Base-by-base conservation (phyloP, 192 early-diverging fungal species). In the Podila epigama region DNA sequence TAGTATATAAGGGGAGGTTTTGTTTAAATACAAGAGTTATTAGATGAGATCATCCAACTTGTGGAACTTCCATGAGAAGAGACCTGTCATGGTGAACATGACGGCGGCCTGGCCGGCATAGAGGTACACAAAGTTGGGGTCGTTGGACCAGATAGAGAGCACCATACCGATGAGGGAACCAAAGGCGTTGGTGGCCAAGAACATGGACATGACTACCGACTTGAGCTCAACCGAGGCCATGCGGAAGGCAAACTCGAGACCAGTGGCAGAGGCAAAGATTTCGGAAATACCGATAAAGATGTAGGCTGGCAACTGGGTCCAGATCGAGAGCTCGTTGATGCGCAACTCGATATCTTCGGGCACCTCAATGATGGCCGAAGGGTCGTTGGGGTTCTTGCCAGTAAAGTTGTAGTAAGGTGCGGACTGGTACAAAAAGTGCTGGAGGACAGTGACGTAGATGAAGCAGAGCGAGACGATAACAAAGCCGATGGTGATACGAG, bases 191-290 rank as follows among this genome's bases (percentile, higher is more conserved):
- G 77, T 89, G 55, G 87, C 84, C 62, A 91, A 77, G 85, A 88
- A 91, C 10, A 92, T 65, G n/a, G 89, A 83, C 82, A 88, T 90
- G 31, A 92, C 87, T 9, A 90, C 81, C n/a, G 88, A 90, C 80
- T 89, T 91, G 87, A 90, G 87, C 39, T 63, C 63, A 4, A 79
- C 69, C 12, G 89, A 87, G 9, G 89, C 87, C 80, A 84, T 87
- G 42, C 80, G 89, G 84, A 84, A 92, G 15, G 86, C 90, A 68
- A 85, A 90, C 78, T 89, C 90, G 36, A 90, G 82, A 64, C 88
- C 88, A 16, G 90, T 90, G 61, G 88, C 84, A 12, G 88, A 91
- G 18, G 87, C 86, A 71, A 91, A 91, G 61, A 72, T 88, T 77
- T 91, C 90, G 12, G 89, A 86, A 32, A 86, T 75, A 20, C 83